Percentiles rank a stretch among this genome's conserved stretches.
These are phyloP conservation scores for Potentilla sterilis DNA, from an alignment of 306 rosid species.

Conservation along the genomic window DNA sequence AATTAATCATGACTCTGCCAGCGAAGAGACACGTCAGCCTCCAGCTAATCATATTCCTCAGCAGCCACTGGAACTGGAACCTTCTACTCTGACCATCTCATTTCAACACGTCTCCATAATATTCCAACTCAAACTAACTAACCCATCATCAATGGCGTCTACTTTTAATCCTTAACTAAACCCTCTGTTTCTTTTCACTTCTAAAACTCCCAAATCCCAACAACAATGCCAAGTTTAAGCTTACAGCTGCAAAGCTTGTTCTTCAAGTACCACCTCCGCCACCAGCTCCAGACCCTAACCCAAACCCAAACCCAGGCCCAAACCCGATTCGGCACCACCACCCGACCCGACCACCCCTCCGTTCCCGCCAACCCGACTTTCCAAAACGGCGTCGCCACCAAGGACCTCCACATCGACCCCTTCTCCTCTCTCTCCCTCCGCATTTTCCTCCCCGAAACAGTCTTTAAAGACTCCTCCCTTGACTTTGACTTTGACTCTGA, in stretches of 20 bases:
- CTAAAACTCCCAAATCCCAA: not conserved
- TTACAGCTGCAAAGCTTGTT: conserved; percentile 84
- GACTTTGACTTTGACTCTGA: not conserved
- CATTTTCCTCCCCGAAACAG: conserved; percentile 85
- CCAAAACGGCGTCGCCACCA: conserved; percentile 81
- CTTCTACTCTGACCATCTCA: conserved; percentile 13
- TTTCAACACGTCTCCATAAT: conserved; percentile 12
- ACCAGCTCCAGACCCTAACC: conserved; percentile 56
- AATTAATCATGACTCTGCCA: not conserved
- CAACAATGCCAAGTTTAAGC: conserved; percentile 78
- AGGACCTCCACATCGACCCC: conserved; percentile 79
- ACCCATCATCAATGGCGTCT: not conserved
- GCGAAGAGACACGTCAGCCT: not conserved
- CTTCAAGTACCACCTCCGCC: conserved; percentile 74
- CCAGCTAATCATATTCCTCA: not conserved
- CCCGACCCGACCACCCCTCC: conserved; percentile 64
- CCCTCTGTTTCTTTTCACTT: not conserved
- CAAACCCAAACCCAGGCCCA: conserved; percentile 18
- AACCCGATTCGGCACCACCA: conserved; percentile 53
- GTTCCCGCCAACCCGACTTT: conserved; percentile 71
- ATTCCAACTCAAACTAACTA: not conserved
- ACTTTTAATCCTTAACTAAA: not conserved
- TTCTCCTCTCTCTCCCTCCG: conserved; percentile 68
- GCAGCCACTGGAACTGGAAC: no score
- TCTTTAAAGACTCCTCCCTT: conserved; percentile 34